These are phyloP conservation scores for Cicer pinnatifidum DNA, from an alignment of 306 rosid genomes.

Conservation along the genomic window DNA sequence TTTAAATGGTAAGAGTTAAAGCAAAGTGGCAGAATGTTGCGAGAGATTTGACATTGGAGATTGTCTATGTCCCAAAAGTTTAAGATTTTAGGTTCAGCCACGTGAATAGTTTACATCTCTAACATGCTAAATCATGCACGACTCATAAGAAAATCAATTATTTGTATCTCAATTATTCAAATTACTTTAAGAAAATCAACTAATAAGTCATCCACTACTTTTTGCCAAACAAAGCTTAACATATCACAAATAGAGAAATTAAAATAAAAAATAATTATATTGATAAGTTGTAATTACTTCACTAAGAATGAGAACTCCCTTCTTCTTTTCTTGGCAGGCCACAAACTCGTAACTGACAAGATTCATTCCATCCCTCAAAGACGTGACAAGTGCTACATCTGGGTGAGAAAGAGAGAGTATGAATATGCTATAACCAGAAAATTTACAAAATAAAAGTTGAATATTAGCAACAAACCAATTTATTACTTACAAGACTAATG, in stretches of 20 bases:
- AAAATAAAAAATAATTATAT: constrained; percentile 22
- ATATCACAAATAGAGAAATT: constrained; percentile 14
- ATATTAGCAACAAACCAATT: constrained; percentile 31
- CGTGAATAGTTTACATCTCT: neutral
- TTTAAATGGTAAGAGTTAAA: constrained; percentile 7
- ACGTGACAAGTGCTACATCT: constrained; percentile 98
- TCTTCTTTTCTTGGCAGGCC: constrained; percentile 88
- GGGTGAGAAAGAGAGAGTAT: constrained; percentile 40
- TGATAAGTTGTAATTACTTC: constrained; percentile 62
- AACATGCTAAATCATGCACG: no score
- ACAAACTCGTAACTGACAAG: constrained; percentile 97
- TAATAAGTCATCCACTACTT: neutral
- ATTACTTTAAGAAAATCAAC: no score
- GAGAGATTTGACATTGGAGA: constrained; percentile 7
- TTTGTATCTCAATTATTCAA: no score
- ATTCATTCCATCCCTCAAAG: constrained; percentile 97
- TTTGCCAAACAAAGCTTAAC: constrained; percentile 1
- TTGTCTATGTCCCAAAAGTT: neutral
- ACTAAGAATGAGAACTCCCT: constrained; percentile 93
- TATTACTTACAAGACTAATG: constrained; percentile 15
- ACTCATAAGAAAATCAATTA: no score
- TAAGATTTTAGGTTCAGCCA: neutral
- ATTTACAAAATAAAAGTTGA: neutral
- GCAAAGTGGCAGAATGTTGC: neutral
- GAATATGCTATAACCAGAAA: constrained; percentile 27